Percentiles rank a stretch among this genome's conserved stretches.
These are phyloP conservation scores for Drosera capensis DNA, from an alignment of 148 eudicot genomes.

Conservation along the genomic window DNA sequence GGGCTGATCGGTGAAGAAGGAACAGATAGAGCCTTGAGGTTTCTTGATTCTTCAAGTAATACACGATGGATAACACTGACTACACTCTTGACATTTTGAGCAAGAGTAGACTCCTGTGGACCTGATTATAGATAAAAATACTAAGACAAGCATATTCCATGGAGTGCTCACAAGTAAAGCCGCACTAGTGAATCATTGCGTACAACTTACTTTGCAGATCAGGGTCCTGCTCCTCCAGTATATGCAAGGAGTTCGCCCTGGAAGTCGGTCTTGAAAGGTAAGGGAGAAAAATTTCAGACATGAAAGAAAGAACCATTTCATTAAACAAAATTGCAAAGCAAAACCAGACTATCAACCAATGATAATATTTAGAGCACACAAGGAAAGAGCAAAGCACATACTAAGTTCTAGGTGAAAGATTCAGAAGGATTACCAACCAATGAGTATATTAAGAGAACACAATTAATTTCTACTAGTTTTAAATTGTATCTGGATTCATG, in stretches of 20 bases:
- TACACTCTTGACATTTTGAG: conserved; percentile 12
- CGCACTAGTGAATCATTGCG: neutral
- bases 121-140: conserved; percentile 18
- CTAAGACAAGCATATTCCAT: neutral
- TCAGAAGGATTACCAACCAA: too few species aligned
- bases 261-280: conserved; percentile 31
- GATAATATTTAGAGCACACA: too few species aligned
- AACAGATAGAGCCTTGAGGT: conserved; percentile 46
- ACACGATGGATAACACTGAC: conserved; percentile 28
- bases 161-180: neutral
- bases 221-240: conserved; percentile 12
- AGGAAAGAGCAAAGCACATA: too few species aligned
- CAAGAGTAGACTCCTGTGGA: conserved; percentile 16
- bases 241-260: conserved; percentile 10
- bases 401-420: too few species aligned
- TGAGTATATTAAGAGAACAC: too few species aligned
- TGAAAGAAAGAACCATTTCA: neutral
- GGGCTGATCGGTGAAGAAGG: conserved; percentile 14
- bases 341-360: too few species aligned
- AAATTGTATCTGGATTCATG: too few species aligned
- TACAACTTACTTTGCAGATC: conserved; percentile 37
- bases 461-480: too few species aligned
- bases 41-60: conserved; percentile 54
- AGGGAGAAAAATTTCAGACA: conserved; percentile 7
- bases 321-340: too few species aligned